Evolutionary conservation across 441 rosid genomes (phyloP).

Genomic region (Aleurites moluccanus): DNA sequence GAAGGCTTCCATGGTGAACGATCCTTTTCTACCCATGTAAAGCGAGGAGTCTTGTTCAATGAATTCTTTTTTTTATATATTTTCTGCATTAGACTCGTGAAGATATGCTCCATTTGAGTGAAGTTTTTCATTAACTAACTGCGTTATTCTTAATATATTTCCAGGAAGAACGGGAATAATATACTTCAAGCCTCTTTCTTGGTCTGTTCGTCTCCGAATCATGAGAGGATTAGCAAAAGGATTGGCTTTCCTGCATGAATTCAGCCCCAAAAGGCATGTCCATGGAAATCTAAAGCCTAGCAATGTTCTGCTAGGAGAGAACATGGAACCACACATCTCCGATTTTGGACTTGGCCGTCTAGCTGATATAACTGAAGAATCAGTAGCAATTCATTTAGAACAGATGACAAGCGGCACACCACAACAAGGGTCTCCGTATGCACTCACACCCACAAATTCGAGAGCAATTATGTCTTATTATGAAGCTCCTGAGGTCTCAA

Average conservation of each 20-base stretch:
- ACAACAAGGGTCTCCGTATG: conserved; percentile 51
- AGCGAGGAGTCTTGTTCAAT: too few species aligned
- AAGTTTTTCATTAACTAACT: not conserved
- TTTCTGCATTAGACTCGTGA: too few species aligned
- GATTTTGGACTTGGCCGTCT: conserved; percentile 83
- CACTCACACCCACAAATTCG: conserved; percentile 48
- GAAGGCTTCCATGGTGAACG: too few species aligned
- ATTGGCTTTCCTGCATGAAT: conserved; percentile 77
- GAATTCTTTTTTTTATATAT: too few species aligned
- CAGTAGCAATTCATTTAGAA: conserved; percentile 38
- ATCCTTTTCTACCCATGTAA: too few species aligned
- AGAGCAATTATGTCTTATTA: conserved; percentile 58
- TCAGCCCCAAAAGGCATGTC: conserved; percentile 82
- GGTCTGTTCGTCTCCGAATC: conserved; percentile 63
- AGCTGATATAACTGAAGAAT: conserved; percentile 67
- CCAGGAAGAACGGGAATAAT: conserved; percentile 69
- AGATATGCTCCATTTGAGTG: not conserved
- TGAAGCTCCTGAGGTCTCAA: conserved; percentile 81
- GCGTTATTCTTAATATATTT: conserved; percentile 19
- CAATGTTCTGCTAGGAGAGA: conserved; percentile 70
- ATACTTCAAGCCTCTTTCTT: conserved; percentile 54
- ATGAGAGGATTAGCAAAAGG: conserved; percentile 75
- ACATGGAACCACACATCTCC: conserved; percentile 74
- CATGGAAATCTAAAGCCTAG: conserved; percentile 86
- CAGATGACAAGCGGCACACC: conserved; percentile 42